Percentiles rank a stretch among this genome's conserved stretches.
These are phyloP conservation scores for Raffaelea arxii DNA, from an alignment of 2,329 filamentous ascomycete species.

Conservation along the genomic window DNA sequence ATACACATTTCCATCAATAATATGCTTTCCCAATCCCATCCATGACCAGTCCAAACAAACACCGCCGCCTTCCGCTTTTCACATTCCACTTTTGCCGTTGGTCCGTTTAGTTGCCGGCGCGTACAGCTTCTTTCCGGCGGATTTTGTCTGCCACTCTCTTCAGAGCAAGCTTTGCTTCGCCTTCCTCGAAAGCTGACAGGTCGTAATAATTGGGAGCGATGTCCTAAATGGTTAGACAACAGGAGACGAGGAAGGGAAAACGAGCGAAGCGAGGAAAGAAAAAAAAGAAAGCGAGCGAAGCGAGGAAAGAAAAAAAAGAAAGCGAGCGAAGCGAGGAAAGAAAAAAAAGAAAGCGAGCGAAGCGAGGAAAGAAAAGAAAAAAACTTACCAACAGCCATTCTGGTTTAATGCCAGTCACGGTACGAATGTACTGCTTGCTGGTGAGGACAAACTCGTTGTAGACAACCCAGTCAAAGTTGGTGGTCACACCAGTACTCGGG, in stretches of 20 bases:
- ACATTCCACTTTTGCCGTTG: no score
- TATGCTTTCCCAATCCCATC: no score
- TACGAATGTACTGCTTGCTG: slow-evolving; percentile 95
- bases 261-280: slow-evolving; percentile 7
- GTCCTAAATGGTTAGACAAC: slow-evolving; percentile 47
- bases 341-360: slow-evolving; percentile 21
- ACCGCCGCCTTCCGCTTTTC: no score
- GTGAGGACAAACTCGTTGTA: slow-evolving; percentile 99
- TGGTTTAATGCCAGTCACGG: slow-evolving; percentile 80
- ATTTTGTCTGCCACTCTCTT: slow-evolving; percentile 49
- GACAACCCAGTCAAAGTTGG: slow-evolving; percentile 91
- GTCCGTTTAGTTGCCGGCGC: slow-evolving; percentile 27
- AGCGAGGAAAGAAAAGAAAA: background rate
- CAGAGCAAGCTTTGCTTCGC: slow-evolving; percentile 68
- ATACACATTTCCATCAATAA: background rate
- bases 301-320: background rate
- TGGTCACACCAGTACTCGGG: slow-evolving; percentile 79
- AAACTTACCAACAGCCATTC: slow-evolving; percentile 81
- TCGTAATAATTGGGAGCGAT: slow-evolving; percentile 94
- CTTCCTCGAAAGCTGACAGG: slow-evolving; percentile 69
- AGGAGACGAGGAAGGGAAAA: slow-evolving; percentile 14
- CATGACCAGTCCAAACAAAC: no score
- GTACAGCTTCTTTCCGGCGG: slow-evolving; percentile 48
- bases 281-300: slow-evolving; percentile 12
- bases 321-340: background rate